A percentile compares a stretch with the other conserved stretches of the same genome.
Evolutionary conservation across 2,329 filamentous ascomycete species (phyloP).

Genomic region (Bretziella fagacearum): DNA sequence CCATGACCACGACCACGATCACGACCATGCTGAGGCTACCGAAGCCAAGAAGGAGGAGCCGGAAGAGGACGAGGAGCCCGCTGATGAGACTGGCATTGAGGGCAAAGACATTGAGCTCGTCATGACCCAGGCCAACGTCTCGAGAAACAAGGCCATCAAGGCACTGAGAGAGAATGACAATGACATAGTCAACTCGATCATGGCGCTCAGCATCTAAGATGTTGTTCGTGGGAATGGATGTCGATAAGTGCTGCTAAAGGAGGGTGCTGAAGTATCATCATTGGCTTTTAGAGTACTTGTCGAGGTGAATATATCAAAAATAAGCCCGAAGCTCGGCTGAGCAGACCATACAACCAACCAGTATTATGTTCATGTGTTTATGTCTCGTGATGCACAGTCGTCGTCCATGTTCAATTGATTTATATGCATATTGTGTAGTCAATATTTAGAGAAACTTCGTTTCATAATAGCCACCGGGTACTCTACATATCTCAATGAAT

Average conservation of each 20-base stretch:
- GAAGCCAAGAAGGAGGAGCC: constrained; percentile 73
- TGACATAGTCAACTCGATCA: constrained; percentile 99
- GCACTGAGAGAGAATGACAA: constrained; percentile 98
- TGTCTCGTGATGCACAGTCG: neutral
- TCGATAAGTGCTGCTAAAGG: no score
- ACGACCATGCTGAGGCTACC: constrained; percentile 75
- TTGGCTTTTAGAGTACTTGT: neutral
- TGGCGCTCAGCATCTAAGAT: constrained; percentile 72
- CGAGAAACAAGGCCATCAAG: constrained; percentile 96
- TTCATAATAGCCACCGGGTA: no score
- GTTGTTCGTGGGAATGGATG: neutral
- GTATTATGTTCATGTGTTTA: neutral
- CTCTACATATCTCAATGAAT: no score
- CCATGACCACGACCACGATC: constrained; percentile 44
- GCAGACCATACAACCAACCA: no score
- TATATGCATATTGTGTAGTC: no score
- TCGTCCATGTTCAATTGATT: neutral
- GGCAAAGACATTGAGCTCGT: constrained; percentile 99
- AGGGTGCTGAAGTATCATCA: neutral
- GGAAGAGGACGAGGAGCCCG: constrained; percentile 89
- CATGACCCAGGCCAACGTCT: constrained; percentile 94
- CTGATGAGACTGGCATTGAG: constrained; percentile 86
- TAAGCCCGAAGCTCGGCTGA: constrained; percentile 1
- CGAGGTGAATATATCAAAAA: constrained; percentile 4
- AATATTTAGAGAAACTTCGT: no score